Evolutionary conservation across 176 grass and related monocot genomes (phyloP), one percentile per base, ranked within the genome.

Genomic region (Pontederia crassipes): DNA sequence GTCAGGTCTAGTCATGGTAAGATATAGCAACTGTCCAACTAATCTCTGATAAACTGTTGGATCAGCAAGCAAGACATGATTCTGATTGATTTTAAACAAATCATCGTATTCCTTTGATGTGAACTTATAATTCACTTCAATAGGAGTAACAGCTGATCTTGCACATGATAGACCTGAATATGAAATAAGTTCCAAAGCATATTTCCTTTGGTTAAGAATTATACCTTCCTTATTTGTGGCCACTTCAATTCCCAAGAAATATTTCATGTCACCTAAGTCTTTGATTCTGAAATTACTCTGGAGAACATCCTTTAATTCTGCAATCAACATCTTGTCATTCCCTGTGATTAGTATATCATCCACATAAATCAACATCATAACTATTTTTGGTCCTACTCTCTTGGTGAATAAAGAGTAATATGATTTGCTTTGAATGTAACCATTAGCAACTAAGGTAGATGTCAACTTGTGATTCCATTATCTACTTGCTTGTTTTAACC

Each of bases 61-160:
- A 55, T 55, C 52, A 8, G 4, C 11, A 3, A 55, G 4, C 3
- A 55, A 8, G 11, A 3, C 11, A 15, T 8, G 3, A 8, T 10
- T 15, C 4, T 7, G 13, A 8, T 55, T 55, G n/a, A n/a, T n/a
- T n/a, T n/a, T n/a, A n/a, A n/a, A n/a, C n/a, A n/a, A n/a, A n/a
- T n/a, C n/a, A 15, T 29, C 28, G 8, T 16, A 8, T 62, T 16
- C 18, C 28, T 17, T 28, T 11, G 12, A 28, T 11, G 12, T 8
- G 8, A n/a, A n/a, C 12, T 63, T 73, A 12, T 62, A 18, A 29
- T 60, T 64, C 12, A 49, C 48, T n/a, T 73, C 70, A 10, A 73
- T 26, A 17, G 17, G 70, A 15, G 24, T 62, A 24, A 17, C 6
- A 46, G 15, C 5, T 3, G 57, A 10, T 16, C 62, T 73, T 9